Evolutionary conservation across 441 rosid species (phyloP).

Genomic region (Geranium incanum): DNA sequence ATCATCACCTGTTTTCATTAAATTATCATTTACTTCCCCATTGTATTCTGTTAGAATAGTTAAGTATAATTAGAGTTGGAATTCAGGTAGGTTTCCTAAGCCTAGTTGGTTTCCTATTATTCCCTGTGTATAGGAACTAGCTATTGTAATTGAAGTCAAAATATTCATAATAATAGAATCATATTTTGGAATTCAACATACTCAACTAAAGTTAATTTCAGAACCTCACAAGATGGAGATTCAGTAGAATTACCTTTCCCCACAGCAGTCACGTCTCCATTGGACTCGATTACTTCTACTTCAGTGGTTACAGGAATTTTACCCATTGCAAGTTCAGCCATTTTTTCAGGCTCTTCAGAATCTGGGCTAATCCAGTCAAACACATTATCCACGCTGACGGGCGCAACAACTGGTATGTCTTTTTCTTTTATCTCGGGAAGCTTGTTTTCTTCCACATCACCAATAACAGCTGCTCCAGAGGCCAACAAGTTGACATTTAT

Average conservation of each 20-base stretch:
- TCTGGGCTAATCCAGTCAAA: constrained; percentile 31
- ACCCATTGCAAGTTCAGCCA: background rate
- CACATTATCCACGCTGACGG: constrained; percentile 38
- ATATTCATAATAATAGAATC: too few relatives aligned
- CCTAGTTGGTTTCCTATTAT: too few relatives aligned
- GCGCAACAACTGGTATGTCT: constrained; percentile 23
- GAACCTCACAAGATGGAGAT: background rate
- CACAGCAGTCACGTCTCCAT: background rate
- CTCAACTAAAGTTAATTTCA: background rate
- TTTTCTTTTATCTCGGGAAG: constrained; percentile 14
- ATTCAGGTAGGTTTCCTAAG: too few relatives aligned
- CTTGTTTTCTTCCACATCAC: background rate
- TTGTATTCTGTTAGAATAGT: background rate
- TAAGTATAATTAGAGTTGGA: too few relatives aligned
- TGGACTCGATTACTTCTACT: background rate
- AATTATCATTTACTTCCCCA: background rate
- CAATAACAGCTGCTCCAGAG: background rate
- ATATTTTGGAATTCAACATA: too few relatives aligned
- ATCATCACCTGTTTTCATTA: background rate
- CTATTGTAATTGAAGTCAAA: too few relatives aligned
- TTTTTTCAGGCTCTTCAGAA: constrained; percentile 14
- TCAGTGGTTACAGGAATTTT: background rate
- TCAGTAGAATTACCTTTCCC: background rate
- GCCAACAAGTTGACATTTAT: too few relatives aligned
- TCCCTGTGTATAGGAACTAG: too few relatives aligned